These are phyloP conservation scores for Scytalidium lignicola DNA, from an alignment of 2,329 filamentous ascomycete genomes.

Conservation along the genomic window DNA sequence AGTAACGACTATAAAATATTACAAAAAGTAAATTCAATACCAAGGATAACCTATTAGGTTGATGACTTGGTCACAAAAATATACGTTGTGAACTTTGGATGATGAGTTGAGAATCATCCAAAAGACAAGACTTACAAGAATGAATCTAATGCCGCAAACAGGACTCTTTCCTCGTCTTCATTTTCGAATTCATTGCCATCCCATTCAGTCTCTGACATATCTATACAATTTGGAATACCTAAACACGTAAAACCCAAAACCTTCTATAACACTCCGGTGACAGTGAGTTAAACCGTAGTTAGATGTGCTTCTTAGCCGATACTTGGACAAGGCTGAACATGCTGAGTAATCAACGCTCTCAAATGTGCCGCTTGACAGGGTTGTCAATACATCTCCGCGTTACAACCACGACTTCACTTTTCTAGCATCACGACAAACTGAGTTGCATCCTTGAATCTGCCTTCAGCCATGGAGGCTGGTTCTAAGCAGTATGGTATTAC, in stretches of 20 bases:
- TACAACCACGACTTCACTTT: background rate
- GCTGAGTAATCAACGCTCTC: background rate
- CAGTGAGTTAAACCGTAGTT: too few species aligned
- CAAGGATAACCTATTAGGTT: too few species aligned
- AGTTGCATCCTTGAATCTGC: background rate
- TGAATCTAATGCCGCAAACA: constrained; percentile 81
- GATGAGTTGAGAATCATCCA: constrained; percentile 1
- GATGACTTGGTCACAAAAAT: too few species aligned
- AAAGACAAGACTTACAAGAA: constrained; percentile 62
- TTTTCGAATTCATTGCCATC: constrained; percentile 62
- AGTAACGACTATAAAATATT: background rate
- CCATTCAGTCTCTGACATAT: constrained; percentile 14
- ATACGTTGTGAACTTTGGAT: background rate
- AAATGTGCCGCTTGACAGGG: background rate
- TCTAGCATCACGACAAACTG: background rate
- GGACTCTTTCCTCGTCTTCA: constrained; percentile 72
- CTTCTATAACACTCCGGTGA: too few species aligned
- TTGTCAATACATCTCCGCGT: background rate
- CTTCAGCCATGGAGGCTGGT: constrained; percentile 20
- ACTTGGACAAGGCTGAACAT: background rate
- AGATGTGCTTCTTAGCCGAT: too few species aligned
- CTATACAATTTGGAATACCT: background rate
- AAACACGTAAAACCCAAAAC: too few species aligned
- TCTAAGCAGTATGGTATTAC: constrained; percentile 58
- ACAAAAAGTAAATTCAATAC: too few species aligned